Evolutionary conservation across 1,139 yeast species (phyloP), one percentile per base, ranked within the genome.

Genomic region (Kodamaea derodonti): DNA sequence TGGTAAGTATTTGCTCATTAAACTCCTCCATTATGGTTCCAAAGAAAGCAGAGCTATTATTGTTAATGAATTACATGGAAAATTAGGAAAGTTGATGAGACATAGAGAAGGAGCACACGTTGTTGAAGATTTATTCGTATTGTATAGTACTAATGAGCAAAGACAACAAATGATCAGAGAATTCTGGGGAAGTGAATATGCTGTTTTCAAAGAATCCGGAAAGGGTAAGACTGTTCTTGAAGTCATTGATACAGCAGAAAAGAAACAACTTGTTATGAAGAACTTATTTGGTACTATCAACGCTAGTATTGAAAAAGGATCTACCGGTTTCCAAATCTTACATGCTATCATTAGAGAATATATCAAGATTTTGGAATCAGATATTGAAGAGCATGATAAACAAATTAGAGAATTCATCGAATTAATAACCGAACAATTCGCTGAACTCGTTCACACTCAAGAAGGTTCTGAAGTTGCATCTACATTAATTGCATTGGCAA

Each of bases 61-160:
- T 38, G 74, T 90, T 38, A 74, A 83, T 53, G 97, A 87, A 62
- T 72, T 92, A 43, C 95, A 88, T 54, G 97, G 97, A 34, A 83
- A 83, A 51, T 76, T 87, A 50, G 73, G 97, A 58, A 90, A 87
- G 60, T 72, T 92, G 45, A 88, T 92, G 94, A 81, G 95, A 70
- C 97, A 92, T 62, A 83, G 84, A 64, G 97, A 92, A 70, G 98
- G 97, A 63, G 97, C 97, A n/a, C 88, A 92, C 53, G 97, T 92
- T 27, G 90, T 90, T 45, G 97, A 92, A 64, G 98, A 92, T 69
- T 73, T 88, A 50, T 92, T 72, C 57, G 86, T 88, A 20, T 78
- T 88, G 45, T 92, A 90, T 59, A 78, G 96, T 4, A 79, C 88
- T 20, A 75, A 83, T 29, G 86, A 81, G 42, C 97, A 92, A 62